Evolutionary conservation across 148 eudicot genomes (phyloP).

Genomic region (Dianthus caryophyllus): DNA sequence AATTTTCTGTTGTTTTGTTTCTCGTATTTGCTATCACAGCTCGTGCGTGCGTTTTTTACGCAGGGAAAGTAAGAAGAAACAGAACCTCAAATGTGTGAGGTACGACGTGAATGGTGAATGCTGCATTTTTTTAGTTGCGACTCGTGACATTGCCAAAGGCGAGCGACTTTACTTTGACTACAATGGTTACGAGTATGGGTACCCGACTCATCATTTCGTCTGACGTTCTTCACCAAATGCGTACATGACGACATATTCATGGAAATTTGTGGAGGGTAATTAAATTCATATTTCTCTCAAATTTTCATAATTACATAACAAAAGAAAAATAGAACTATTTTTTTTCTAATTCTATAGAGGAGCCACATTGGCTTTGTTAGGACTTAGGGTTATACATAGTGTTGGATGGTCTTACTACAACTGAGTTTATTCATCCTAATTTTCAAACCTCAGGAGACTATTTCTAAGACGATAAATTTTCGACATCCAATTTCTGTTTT

Average conservation of each 20-base stretch:
- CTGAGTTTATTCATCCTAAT: constrained; percentile 14
- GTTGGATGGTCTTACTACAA: constrained; percentile 15
- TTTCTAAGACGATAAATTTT: constrained; percentile 6
- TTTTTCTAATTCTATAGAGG: constrained; percentile 16
- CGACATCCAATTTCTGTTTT: not conserved
- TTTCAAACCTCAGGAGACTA: constrained; percentile 21
- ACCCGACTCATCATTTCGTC: constrained; percentile 85
- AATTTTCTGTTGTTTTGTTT: too few relatives aligned
- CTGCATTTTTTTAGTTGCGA: constrained; percentile 68
- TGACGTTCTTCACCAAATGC: constrained; percentile 25
- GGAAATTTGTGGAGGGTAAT: not conserved
- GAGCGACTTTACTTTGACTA: constrained; percentile 93
- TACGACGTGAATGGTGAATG: constrained; percentile 77
- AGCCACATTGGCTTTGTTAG: constrained; percentile 18
- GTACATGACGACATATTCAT: not conserved
- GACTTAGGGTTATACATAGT: too few relatives aligned
- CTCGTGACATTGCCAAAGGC: constrained; percentile 84
- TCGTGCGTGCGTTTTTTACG: constrained; percentile 17
- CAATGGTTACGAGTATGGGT: constrained; percentile 79
- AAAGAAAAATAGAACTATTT: not conserved
- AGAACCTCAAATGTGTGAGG: constrained; percentile 80
- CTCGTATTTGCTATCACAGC: too few relatives aligned
- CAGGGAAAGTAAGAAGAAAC: constrained; percentile 80
- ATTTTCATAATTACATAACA: not conserved
- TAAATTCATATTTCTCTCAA: not conserved